Evolutionary conservation across 768 basidiomycete species (phyloP).

Genomic region (Psilocybe subaeruginosa): DNA sequence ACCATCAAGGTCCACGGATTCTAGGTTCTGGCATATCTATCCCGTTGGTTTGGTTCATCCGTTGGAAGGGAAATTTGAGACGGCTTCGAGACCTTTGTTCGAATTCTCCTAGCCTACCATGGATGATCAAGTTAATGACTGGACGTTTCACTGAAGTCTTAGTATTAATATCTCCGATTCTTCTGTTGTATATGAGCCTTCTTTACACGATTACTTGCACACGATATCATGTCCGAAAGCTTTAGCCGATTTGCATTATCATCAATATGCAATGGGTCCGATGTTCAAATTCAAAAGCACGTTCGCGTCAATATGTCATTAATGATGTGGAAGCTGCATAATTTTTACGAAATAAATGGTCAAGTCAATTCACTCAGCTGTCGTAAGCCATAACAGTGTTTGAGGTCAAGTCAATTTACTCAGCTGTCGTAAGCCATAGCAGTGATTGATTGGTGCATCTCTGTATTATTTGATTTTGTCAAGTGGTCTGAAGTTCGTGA

Average conservation of each 20-base stretch:
- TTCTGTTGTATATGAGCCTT: conserved; percentile 10
- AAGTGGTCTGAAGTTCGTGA: conserved; percentile 62
- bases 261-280: background rate
- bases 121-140: conserved; percentile 13
- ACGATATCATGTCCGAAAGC: conserved; percentile 10
- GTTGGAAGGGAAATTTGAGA: conserved; percentile 11
- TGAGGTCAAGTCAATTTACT: conserved; percentile 17
- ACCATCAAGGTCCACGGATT: conserved; percentile 91
- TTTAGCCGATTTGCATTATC: too few relatives aligned
- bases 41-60: conserved; percentile 16
- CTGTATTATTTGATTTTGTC: conserved; percentile 87
- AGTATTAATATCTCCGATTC: conserved; percentile 9
- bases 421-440: conserved; percentile 12
- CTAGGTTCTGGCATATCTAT: conserved; percentile 39
- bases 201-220: conserved; percentile 15
- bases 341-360: conserved; percentile 7
- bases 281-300: background rate
- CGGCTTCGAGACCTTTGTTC: conserved; percentile 15
- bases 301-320: background rate
- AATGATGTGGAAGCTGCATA: conserved; percentile 7
- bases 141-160: conserved; percentile 20
- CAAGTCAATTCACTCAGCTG: conserved; percentile 17
- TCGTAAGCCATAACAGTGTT: background rate
- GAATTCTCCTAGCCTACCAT: conserved; percentile 4
- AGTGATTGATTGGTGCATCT: background rate